A percentile compares a stretch with the other conserved stretches of the same genome.
Evolutionary conservation across 2,329 filamentous ascomycete genomes (phyloP).

Genomic region (Colletotrichum kahawae): DNA sequence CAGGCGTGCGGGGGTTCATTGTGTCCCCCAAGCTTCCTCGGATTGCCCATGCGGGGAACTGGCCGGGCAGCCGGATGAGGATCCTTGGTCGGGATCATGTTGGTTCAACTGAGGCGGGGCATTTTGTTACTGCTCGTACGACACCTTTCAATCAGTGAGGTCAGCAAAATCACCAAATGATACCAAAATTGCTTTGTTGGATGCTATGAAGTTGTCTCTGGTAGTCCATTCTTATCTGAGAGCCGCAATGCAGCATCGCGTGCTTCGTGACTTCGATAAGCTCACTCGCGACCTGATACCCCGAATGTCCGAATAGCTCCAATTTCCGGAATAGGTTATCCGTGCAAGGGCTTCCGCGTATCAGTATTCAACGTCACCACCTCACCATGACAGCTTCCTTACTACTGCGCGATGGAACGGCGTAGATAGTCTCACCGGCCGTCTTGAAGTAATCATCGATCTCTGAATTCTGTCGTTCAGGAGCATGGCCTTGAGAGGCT

Average conservation of each 20-base stretch:
- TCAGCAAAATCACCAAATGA: not conserved
- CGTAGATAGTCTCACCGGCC: not conserved
- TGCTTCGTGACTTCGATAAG: not conserved
- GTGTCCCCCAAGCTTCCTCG: not conserved
- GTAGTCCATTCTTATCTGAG: not conserved
- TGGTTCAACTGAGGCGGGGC: not conserved
- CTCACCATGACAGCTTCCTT: not conserved
- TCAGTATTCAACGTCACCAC: not conserved
- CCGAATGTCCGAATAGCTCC: not conserved
- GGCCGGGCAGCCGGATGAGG: not conserved
- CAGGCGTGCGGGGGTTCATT: not conserved
- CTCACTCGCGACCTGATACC: not conserved
- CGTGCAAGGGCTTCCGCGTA: not conserved
- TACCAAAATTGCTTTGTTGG: not conserved
- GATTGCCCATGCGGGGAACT: not conserved
- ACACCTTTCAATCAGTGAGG: accelerated
- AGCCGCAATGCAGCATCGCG: not conserved
- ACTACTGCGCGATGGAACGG: not conserved
- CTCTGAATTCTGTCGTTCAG: not conserved
- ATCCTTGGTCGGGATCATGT: not conserved
- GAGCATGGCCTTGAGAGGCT: not conserved
- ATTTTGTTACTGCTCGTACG: not conserved
- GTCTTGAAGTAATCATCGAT: not conserved
- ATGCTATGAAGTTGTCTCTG: not conserved
- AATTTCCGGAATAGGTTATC: not conserved